Base-by-base conservation (phyloP, 2,329 filamentous ascomycete species). In the Lasiodiplodia sp. region DNA sequence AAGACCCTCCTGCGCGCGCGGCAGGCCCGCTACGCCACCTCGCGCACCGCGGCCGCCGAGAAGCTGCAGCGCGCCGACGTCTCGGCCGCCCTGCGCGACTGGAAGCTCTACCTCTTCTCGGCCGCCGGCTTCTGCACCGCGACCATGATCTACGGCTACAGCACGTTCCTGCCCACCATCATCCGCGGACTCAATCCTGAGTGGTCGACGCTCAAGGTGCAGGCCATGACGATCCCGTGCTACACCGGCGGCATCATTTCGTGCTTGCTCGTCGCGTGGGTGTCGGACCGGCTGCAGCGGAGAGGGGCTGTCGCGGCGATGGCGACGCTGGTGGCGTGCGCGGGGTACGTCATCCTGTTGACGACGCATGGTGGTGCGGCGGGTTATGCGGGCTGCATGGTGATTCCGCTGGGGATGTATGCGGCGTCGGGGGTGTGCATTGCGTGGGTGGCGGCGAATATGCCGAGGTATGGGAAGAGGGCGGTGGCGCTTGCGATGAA, bases 81-180 rank as follows among this genome's bases (percentile, higher is more conserved):
- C 74, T 81, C 84, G 71, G 87, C 86, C 67, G 91, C 89, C 0
- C 87, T 92, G 69, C 85, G 83, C 71, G 92, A 95, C 78, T 93
- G 91, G 91, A 93, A 91, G 76, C 87, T 92, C 28, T 93, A 89
- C 84, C 80, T 85, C 1, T 93, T 93, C 76, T 90, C 86, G 71
- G 77, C 88, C 47, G 90, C 84, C 5, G 90, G 93, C 76, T 94
- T 94, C 75, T 90, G 91, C 4, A 85, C 86, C 18, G 91, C 93
- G 74, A 92, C 90, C 1, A 91, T 94, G 87, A 83, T 94, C 0
- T 94, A 94, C 74, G 91, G 91, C 4, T 94, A 89, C 78, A 91
- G 88, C 62, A 93, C 91, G 0, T 94, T 94, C 75, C 80, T 95
- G 55, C 92, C 92, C 0, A 93, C 91, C 4, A 94, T 95, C 72